Base-by-base conservation (phyloP, 345 rosid species). In the Aquilaria malaccensis region DNA sequence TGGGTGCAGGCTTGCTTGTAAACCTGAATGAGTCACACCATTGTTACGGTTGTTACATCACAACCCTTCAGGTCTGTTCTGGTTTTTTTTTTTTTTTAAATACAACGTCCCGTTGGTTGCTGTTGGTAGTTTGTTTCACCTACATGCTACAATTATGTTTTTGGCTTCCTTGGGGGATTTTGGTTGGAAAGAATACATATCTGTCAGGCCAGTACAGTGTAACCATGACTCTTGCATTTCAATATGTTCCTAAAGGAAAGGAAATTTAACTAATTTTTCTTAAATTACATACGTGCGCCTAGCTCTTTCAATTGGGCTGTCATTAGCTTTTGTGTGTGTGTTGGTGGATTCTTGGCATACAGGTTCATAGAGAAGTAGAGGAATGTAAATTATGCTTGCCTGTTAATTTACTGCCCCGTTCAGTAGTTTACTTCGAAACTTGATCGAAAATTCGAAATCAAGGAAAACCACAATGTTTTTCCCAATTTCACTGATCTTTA, bases 1-100 rank as follows among this genome's bases (percentile, higher is more conserved):
- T 50, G 50, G 31, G 57, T 65, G 50, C 56, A 65, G 51, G 58
- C 11, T 32, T 65, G 13, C 56, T 58, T 70, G 68, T 63, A 46
- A 54, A 52, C 31, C 9, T 13, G 51, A 29, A 56, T 52, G 51
- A 15, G 30, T 64, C 55, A 14, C 33, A 33, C 13, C 37, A 41
- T 58, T 48, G 58, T 51, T 51, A 33, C 41, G 55, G 22, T 14
- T 33, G 64, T 53, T 58, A n/a, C 12, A 47, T 63, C 10, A 2
- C 46, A 52, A 57, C 52, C 33, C 54, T 30, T 52, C 9, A 15
- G 61, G 52, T 48, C 45, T 30, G 59, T 7, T 3, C 63, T 51
- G 31, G 37, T 11, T 50, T 30, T 41, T 11, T 22, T 11, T 22
- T 51, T 67, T 29, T n/a, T 63, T 33, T 15, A 0, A 29, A 13